A percentile compares a stretch with the other conserved stretches of the same genome.
These are phyloP conservation scores for Casuarina glauca DNA, from an alignment of 306 rosid species.

Conservation along the genomic window DNA sequence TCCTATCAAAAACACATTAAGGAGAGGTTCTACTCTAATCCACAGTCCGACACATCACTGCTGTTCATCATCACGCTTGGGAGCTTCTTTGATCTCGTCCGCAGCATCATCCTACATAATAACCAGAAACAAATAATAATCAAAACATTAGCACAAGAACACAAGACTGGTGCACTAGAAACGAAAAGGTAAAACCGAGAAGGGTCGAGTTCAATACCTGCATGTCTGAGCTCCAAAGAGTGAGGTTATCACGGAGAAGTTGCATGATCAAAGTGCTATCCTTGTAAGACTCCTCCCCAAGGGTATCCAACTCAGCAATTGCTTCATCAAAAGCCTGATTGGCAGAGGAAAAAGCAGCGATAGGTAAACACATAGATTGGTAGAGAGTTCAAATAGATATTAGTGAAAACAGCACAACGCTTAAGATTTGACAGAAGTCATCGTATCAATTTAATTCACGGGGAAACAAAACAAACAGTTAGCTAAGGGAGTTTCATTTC, in stretches of 20 bases:
- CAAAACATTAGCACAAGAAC: not conserved
- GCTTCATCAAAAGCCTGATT: constrained; percentile 96
- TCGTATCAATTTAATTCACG: not conserved
- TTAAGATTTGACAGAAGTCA: not conserved
- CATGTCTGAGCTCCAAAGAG: constrained; percentile 99
- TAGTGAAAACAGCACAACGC: not conserved
- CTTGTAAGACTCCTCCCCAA: constrained; percentile 98
- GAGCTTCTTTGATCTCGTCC: constrained; percentile 93
- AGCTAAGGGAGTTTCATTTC: not conserved
- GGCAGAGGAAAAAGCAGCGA: constrained; percentile 8
- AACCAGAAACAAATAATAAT: not conserved
- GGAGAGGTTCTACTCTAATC: constrained; percentile 70
- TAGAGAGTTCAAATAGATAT: not conserved
- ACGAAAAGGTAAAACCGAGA: not conserved
- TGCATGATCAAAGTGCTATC: constrained; percentile 99
- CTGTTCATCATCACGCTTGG: constrained; percentile 66
- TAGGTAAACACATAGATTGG: not conserved
- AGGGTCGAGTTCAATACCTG: constrained; percentile 54
- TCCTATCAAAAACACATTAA: constrained; percentile 72
- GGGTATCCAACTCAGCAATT: constrained; percentile 94
- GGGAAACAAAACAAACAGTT: not conserved
- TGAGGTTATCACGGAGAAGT: constrained; percentile 97
- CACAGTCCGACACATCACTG: constrained; percentile 43
- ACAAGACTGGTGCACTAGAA: not conserved
- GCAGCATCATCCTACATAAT: constrained; percentile 84